These are phyloP conservation scores for Talaromyces atroroseus DNA, from an alignment of 2,329 filamentous ascomycete genomes.

Conservation along the genomic window DNA sequence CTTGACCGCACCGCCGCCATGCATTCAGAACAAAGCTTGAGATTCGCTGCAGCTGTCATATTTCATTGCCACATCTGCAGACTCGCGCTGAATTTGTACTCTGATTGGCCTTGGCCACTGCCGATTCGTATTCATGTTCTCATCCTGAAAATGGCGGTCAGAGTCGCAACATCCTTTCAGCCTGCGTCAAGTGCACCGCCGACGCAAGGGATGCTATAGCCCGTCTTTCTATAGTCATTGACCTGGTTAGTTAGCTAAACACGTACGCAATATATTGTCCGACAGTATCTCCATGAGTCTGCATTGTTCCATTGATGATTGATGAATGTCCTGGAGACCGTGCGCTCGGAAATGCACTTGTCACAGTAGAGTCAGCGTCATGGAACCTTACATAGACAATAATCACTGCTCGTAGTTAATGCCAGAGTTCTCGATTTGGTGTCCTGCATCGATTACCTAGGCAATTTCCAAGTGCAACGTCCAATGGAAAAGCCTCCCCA, in stretches of 20 bases:
- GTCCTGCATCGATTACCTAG: neutral
- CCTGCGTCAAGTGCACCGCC: conserved; percentile 7
- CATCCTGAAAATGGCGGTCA: conserved; percentile 7
- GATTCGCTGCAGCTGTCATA: conserved; percentile 2
- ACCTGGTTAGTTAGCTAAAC: neutral
- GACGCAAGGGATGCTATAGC: conserved; percentile 10
- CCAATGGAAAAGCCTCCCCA: neutral
- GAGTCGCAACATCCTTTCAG: conserved; percentile 4
- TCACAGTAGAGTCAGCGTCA: neutral
- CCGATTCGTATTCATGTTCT: conserved; percentile 6
- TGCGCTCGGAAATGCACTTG: neutral
- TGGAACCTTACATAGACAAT: neutral
- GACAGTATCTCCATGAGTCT: neutral
- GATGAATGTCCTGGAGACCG: neutral
- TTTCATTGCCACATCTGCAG: neutral
- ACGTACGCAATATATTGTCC: neutral
- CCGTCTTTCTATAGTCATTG: neutral
- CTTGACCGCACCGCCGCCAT: neutral
- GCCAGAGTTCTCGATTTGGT: neutral
- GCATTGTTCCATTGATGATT: neutral
- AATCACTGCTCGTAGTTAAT: neutral
- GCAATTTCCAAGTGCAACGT: neutral
- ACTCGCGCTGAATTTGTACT: neutral
- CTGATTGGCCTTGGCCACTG: conserved; percentile 4
- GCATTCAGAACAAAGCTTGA: neutral